These are phyloP conservation scores for Phyllosticta citriasiana DNA, from an alignment of 2,329 filamentous ascomycete genomes.

Conservation along the genomic window DNA sequence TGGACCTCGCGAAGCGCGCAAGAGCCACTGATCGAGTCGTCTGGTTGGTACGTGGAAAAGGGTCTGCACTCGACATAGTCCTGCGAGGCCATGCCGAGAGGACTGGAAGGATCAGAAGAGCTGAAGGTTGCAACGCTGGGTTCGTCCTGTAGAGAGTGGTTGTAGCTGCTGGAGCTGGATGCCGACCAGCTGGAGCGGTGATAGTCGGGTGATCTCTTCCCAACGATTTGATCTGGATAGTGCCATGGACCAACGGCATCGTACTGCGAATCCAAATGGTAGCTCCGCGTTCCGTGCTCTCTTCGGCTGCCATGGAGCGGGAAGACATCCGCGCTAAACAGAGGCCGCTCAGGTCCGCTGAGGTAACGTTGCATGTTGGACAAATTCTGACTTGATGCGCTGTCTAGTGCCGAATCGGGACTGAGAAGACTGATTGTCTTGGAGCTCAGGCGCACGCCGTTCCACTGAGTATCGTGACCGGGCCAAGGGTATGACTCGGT, in stretches of 20 bases:
- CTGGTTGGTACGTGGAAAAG: slow-evolving; percentile 3
- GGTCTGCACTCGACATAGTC: slow-evolving; percentile 2
- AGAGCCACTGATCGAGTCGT: slow-evolving; percentile 11
- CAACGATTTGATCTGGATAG: slow-evolving; percentile 10
- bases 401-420: slow-evolving; percentile 15
- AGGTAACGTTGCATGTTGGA: slow-evolving; percentile 27
- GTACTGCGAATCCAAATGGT: slow-evolving; percentile 13
- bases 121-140: slow-evolving; percentile 17
- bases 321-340: slow-evolving; percentile 19
- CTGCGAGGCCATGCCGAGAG: not conserved
- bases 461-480: slow-evolving; percentile 9
- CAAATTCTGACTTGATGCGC: slow-evolving; percentile 14
- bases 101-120: slow-evolving; percentile 2
- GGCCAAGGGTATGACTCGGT: slow-evolving; percentile 9
- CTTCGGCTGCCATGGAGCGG: slow-evolving; percentile 18
- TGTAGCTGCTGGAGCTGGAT: slow-evolving; percentile 19
- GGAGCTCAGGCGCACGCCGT: slow-evolving; percentile 11
- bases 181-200: slow-evolving; percentile 18
- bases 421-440: slow-evolving; percentile 13
- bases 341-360: slow-evolving; percentile 18
- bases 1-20: slow-evolving; percentile 24
- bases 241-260: slow-evolving; percentile 17
- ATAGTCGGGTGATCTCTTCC: slow-evolving; percentile 23
- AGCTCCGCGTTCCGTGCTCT: slow-evolving; percentile 13
- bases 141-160: slow-evolving; percentile 21